phyloP scores from a whole-genome alignment of 495 filamentous ascomycete genomes.

The Xylaria nigripes region DNA sequence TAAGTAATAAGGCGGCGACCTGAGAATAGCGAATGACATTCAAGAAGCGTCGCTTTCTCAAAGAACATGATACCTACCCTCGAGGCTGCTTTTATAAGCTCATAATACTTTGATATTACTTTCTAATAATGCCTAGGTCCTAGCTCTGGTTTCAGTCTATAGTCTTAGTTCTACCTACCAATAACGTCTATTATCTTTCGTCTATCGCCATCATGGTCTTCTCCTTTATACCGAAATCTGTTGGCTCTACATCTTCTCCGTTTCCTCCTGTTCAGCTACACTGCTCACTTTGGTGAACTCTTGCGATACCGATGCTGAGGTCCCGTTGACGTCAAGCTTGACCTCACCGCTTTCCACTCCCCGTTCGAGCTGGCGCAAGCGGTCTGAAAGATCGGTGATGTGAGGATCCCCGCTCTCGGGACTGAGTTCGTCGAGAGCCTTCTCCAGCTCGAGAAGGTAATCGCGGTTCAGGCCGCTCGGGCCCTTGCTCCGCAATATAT shows the following conservation, averaged over 20 bases:
- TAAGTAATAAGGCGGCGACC: too few relatives aligned
- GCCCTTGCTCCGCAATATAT: conserved; percentile 68
- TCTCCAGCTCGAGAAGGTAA: conserved; percentile 79
- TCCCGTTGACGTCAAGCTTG: conserved; percentile 4
- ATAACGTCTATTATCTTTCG: not conserved
- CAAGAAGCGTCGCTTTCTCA: too few relatives aligned
- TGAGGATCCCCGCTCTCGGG: conserved; percentile 77
- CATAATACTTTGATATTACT: too few relatives aligned
- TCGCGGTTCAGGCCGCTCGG: conserved; percentile 88
- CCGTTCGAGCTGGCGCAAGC: conserved; percentile 47
- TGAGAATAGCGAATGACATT: too few relatives aligned
- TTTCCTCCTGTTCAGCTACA: conserved; percentile 53
- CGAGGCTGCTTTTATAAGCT: too few relatives aligned
- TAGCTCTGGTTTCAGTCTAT: not conserved
- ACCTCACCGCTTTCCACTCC: conserved; percentile 15
- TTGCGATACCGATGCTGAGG: conserved; percentile 18
- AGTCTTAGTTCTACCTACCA: not conserved
- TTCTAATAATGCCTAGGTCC: not conserved
- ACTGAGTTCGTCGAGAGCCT: conserved; percentile 64
- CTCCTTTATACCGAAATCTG: not conserved
- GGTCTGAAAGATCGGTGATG: conserved; percentile 54
- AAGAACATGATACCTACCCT: too few relatives aligned
- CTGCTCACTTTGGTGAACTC: conserved; percentile 42
- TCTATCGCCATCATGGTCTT: not conserved
- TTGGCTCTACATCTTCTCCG: conserved; percentile 35